Evolutionary conservation across 495 filamentous ascomycete species (phyloP), one percentile per base, ranked within the genome.

Genomic region (Evernia prunastri): DNA sequence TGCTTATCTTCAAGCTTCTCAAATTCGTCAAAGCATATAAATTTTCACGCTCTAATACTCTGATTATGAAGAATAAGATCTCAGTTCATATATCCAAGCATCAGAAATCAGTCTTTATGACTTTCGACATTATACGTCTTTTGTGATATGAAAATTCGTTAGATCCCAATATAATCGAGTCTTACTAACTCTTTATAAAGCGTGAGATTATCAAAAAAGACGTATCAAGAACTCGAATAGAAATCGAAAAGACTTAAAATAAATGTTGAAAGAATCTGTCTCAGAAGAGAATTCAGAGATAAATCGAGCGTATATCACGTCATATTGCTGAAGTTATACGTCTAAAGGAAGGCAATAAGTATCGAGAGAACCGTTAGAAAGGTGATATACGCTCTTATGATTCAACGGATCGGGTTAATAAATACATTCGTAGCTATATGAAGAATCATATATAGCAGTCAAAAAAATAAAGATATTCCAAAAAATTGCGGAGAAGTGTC

Each of bases 291-390:
- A n/a, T n/a, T n/a, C n/a, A n/a, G 7, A 5, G 7, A 53, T 23
- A 9, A 17, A 53, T 53, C 27, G 47, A 53, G 17, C 47, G 47
- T 6, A 53, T 53, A 53, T 17, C 47, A 18, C 6, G 47, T 6
- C 20, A n/a, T n/a, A 53, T 53, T 53, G 47, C 6, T 12, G 78
- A 82, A 65, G 79, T 78, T 7, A 75, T 80, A 66, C 47, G 82
- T 15, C 79, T 80, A 65, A 71, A 65, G 29, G 58, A 65, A 5
- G 65, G 76, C 62, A 56, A 67, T 58, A 54, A 45, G 58, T 54
- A 60, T 40, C 63, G 56, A 40, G 57, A 27, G 29, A 18, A 42
- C 13, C 13, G 29, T 60, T 20, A 13, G 37, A 29, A 75, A 74
- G 57, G 76, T 45, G 73, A 73, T 31, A 73, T 65, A 33, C 47